Conservation (phyloP, 768 basidiomycete genomes). For the Fibroporia radiculosa region DNA sequence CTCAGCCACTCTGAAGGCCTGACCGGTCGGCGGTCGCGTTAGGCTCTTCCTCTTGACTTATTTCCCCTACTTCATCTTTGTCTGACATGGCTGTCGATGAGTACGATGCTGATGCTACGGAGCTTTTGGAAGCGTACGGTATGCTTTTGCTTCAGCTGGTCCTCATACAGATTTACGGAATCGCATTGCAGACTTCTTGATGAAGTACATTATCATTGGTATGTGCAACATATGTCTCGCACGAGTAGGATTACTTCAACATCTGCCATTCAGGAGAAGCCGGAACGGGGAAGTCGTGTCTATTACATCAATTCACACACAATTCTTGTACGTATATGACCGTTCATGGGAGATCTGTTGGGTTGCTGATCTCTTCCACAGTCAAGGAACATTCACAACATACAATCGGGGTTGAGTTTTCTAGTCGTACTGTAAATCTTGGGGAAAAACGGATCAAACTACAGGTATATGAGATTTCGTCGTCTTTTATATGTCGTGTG, state of each 20-base stretch:
- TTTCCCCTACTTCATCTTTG: background rate
- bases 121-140: conserved; percentile 95
- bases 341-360: conserved; percentile 1
- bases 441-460: conserved; percentile 94
- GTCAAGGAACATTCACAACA: conserved; percentile 97
- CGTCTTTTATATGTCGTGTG: conserved; percentile 1
- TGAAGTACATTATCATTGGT: conserved; percentile 99
- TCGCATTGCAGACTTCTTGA: conserved; percentile 66
- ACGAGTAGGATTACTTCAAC: conserved; percentile 1
- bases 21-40: background rate
- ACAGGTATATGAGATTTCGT: conserved; percentile 46
- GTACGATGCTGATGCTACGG: conserved; percentile 78
- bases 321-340: conserved; percentile 68
- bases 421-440: conserved; percentile 85
- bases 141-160: conserved; percentile 15
- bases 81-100: conserved; percentile 27
- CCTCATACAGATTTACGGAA: too few species aligned
- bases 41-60: background rate
- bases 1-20: too few species aligned
- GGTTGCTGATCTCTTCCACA: conserved; percentile 26
- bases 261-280: conserved; percentile 65
- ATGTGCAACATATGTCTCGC: conserved; percentile 15
- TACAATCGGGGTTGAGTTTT: conserved; percentile 98
- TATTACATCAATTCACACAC: conserved; percentile 94
- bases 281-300: conserved; percentile 94